These are phyloP conservation scores for Microsporum canis DNA, from an alignment of 2,329 filamentous ascomycete genomes.

Conservation along the genomic window DNA sequence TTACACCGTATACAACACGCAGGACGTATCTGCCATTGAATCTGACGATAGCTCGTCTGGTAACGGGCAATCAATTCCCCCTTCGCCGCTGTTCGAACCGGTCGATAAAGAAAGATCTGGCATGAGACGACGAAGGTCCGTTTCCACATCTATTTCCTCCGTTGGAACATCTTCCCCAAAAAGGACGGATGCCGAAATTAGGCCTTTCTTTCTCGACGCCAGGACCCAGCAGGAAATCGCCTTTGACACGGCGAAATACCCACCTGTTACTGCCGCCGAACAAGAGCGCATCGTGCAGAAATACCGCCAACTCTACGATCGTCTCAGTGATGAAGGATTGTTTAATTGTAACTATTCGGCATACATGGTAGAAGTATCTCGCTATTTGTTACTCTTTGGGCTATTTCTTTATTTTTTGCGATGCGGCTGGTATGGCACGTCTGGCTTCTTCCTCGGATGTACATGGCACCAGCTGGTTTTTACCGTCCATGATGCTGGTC, in stretches of 20 bases:
- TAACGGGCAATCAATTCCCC: constrained; percentile 43
- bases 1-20: constrained; percentile 47
- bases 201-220: constrained; percentile 56
- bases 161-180: constrained; percentile 15
- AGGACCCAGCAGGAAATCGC: constrained; percentile 63
- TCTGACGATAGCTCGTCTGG: constrained; percentile 36
- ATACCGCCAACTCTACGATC: constrained; percentile 66
- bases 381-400: constrained; percentile 58
- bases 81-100: constrained; percentile 50
- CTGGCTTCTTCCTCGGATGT: constrained; percentile 63
- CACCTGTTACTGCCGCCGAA: constrained; percentile 58
- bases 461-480: constrained; percentile 96
- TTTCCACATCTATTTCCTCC: constrained; percentile 22
- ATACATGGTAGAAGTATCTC: constrained; percentile 61
- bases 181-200: constrained; percentile 20
- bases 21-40: constrained; percentile 2
- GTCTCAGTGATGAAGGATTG: constrained; percentile 61
- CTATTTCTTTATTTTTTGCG: constrained; percentile 51
- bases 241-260: constrained; percentile 70
- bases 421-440: constrained; percentile 55
- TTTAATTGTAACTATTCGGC: constrained; percentile 75
- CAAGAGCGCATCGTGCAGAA: constrained; percentile 67
- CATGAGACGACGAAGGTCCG: constrained; percentile 27
- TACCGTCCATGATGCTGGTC: constrained; percentile 84
- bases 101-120: constrained; percentile 28